Base-by-base conservation (phyloP, 129 eudicot genomes). In the Sambucus nigra region DNA sequence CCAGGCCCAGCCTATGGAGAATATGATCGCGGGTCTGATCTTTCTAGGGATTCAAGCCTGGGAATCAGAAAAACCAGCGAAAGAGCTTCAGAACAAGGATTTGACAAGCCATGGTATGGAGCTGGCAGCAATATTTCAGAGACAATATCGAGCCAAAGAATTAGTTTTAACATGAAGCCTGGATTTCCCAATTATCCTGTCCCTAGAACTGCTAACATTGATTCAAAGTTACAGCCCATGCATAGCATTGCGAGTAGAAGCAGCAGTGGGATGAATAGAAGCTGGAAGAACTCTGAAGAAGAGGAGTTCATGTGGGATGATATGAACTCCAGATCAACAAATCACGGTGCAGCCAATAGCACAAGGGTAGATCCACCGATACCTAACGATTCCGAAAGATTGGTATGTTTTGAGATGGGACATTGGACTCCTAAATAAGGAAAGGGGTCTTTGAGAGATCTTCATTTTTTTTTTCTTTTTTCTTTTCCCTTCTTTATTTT, bases 261-360 rank as follows among this genome's bases (percentile, higher is more conserved):
- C 64, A 61, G 57, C 44, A 31, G 57, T 51, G 82, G 59, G 61
- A 28, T 75, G 47, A 72, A 60, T 57, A 55, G 51, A 61, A 84
- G 84, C 76, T 89, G 88, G 95, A 71, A 78, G 70, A 71, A 79
- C 61, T 76, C 88, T 12, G 86, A 79, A 59, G 95, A 84, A 73
- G 93, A 84, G 75, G 94, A 89, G 69, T 89, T 54, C 63, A 60
- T 41, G 65, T 81, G 94, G 94, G 87, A 84, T 54, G 88, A 66
- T 48, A 57, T 70, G 59, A 81, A 63, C 51, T 63, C 94, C 40
- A 71, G 64, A 58, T 54, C 55, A 13, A 45, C 55, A n/a, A 70
- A 50, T 64, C 51, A 66, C 27, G 69, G 35, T 22, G 69, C 79
- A 23, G 35, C 51, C 51, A 51, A 60, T 57, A 47, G 40, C 51